Conservation (phyloP, 805 yeast species). For the Ogataea zsoltii region DNA sequence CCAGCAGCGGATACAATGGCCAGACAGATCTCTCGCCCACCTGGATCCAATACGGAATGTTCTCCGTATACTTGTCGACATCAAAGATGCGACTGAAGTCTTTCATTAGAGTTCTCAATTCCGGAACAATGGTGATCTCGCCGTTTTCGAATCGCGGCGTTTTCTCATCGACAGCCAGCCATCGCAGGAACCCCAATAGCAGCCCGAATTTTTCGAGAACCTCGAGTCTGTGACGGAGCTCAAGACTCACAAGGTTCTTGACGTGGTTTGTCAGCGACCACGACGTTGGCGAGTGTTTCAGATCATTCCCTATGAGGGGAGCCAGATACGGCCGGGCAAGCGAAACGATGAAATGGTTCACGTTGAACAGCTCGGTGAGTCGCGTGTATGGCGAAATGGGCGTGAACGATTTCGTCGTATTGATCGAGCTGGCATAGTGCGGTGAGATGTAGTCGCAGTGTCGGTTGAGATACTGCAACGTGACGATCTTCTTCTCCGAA, state of each 20-base stretch:
- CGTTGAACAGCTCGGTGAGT: constrained; percentile 89
- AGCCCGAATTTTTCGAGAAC: constrained; percentile 78
- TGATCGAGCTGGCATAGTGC: constrained; percentile 39
- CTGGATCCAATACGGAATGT: constrained; percentile 83
- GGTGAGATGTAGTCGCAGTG: constrained; percentile 44
- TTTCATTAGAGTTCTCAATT: constrained; percentile 63
- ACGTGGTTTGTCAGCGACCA: constrained; percentile 35
- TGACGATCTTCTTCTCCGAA: constrained; percentile 48
- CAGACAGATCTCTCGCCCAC: constrained; percentile 93
- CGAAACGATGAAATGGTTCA: constrained; percentile 88
- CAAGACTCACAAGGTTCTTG: constrained; percentile 66
- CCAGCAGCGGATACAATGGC: constrained; percentile 82
- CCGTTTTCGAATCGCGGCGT: constrained; percentile 72
- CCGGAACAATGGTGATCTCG: constrained; percentile 91
- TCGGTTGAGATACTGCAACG: constrained; percentile 33
- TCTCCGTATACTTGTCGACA: constrained; percentile 65
- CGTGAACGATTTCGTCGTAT: constrained; percentile 19
- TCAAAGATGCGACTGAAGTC: constrained; percentile 80
- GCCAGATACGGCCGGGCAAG: constrained; percentile 93
- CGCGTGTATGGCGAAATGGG: constrained; percentile 75
- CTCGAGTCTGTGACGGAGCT: constrained; percentile 80
- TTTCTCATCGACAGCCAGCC: constrained; percentile 84
- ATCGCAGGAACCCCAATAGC: constrained; percentile 64
- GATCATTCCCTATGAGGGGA: constrained; percentile 80
- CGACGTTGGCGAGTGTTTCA: constrained; percentile 56